phyloP scores from a whole-genome alignment of 106 monocot genomes.

The Apostasia ramifera region DNA sequence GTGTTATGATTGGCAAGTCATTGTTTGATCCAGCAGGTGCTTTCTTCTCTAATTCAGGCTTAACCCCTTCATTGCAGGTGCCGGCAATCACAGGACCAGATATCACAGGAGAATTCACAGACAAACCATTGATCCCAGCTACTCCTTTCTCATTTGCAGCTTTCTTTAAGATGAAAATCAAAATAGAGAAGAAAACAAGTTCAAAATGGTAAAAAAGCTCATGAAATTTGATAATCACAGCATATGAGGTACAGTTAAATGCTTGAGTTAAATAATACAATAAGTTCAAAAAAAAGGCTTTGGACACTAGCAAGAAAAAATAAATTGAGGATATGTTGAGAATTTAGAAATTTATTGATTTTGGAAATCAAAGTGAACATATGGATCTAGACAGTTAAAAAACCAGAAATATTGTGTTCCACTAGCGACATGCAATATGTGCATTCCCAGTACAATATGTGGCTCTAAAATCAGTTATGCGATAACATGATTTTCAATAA shows the following conservation, averaged over 20 bases:
- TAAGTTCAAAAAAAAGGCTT: no score
- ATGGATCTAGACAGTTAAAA: no score
- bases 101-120: slow-evolving; percentile 51
- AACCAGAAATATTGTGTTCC: no score
- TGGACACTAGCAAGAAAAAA: no score
- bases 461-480: no score
- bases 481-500: no score
- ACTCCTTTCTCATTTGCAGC: slow-evolving; percentile 27
- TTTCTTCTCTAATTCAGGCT: slow-evolving; percentile 22
- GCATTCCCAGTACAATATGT: no score
- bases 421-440: no score
- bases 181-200: neutral
- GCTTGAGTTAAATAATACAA: no score
- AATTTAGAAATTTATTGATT: no score
- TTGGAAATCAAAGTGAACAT: no score
- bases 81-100: slow-evolving; percentile 61
- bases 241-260: neutral
- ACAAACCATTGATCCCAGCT: slow-evolving; percentile 19
- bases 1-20: slow-evolving; percentile 15
- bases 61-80: slow-evolving; percentile 23
- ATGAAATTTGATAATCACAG: neutral
- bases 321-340: no score
- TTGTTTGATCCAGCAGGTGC: slow-evolving; percentile 19
- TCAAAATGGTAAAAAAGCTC: neutral
- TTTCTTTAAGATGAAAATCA: slow-evolving; percentile 30